Base-by-base conservation (phyloP, 2,329 filamentous ascomycete genomes). In the Thermothelomyces thermophilus region DNA sequence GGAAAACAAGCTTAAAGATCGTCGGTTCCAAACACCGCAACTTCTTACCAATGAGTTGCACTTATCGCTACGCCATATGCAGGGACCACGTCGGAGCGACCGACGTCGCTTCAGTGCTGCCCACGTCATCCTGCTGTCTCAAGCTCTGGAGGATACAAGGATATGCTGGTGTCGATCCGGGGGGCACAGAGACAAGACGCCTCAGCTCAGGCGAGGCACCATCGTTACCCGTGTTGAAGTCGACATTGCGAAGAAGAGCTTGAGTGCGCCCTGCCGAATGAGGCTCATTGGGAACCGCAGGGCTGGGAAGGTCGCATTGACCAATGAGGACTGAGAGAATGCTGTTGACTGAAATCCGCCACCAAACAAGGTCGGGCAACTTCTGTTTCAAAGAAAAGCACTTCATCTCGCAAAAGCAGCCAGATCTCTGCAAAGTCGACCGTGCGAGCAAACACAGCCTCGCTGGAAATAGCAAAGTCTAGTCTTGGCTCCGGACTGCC, bases 391-490 rank as follows among this genome's bases (percentile, higher is more conserved):
- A 40, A 39, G 20, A 28, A 24, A 31, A 31, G 45, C 24, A 30
- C 28, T 43, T 46, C 35, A 40, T 47, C 43, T 46, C 30, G 7
- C 36, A 19, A n/a, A 41, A 16, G 35, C 28, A 20, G 35, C 33
- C 26, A 28, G 14, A 11, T 19, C 17, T 28, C 13, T 7, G 19
- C 17, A 33, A 19, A 14, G 26, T 48, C 28, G 50, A 46, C 16
- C 22, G 31, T 35, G 14, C 17, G 30, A 19, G 30, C 37, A 13
- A 13, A 53, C 58, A 60, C 54, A 60, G 59, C 59, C 59, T 45
- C 58, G 16, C 51, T 54, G 26, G 55, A 55, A 61, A 61, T 61
- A 61, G 54, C 41, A 49, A 48, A n/a, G n/a, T n/a, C n/a, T n/a
- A n/a, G 16, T 36, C 37, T 36, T 45, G 48, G 45, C 35, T 46